These are phyloP conservation scores for Didymella arachidicola DNA, from an alignment of 2,329 filamentous ascomycete genomes.

Conservation along the genomic window DNA sequence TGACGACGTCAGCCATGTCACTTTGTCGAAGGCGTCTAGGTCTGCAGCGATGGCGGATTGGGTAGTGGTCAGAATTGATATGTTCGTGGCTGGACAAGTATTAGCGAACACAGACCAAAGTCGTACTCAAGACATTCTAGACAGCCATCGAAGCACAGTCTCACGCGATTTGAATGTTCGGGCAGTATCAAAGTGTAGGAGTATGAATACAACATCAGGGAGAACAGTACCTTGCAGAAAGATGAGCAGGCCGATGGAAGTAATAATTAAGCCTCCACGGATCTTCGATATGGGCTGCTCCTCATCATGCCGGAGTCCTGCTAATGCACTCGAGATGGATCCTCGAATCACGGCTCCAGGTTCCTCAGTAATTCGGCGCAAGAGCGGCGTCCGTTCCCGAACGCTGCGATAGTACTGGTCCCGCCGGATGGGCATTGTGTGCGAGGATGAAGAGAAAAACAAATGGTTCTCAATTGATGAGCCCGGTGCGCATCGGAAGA, in stretches of 20 bases:
- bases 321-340: constrained; percentile 31
- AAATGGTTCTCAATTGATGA: constrained; percentile 5
- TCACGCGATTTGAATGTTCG: neutral
- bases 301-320: constrained; percentile 31
- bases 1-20: constrained; percentile 81
- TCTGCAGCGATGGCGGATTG: constrained; percentile 80
- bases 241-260: constrained; percentile 65
- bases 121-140: neutral
- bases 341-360: constrained; percentile 39
- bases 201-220: neutral
- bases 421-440: constrained; percentile 13
- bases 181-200: neutral
- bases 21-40: constrained; percentile 74
- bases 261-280: constrained; percentile 54
- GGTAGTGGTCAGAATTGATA: constrained; percentile 81
- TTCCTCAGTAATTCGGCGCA: constrained; percentile 31
- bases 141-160: neutral
- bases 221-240: constrained; percentile 63
- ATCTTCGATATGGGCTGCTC: constrained; percentile 34
- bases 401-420: constrained; percentile 20
- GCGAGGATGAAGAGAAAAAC: neutral
- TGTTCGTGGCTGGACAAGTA: constrained; percentile 65
- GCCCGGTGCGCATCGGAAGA: constrained; percentile 26
- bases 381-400: constrained; percentile 18
- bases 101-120: constrained; percentile 24